phyloP scores from a whole-genome alignment of 2,329 filamentous ascomycete genomes.

The Alternaria gansuensis region DNA sequence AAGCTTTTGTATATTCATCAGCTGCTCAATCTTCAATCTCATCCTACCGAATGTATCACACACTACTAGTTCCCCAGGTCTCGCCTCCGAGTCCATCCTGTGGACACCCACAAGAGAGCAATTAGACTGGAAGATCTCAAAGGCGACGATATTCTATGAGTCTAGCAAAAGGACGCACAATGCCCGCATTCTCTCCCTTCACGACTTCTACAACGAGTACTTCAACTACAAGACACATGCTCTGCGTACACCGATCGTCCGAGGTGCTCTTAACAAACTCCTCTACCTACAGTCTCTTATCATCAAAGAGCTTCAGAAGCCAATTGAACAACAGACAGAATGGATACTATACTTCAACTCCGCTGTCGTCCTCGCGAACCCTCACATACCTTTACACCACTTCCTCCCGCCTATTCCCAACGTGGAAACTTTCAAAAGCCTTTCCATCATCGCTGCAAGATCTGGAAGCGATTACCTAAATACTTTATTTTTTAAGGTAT shows the following conservation, averaged over 20 bases:
- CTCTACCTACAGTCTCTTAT: conserved; percentile 39
- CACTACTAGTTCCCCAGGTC: neutral
- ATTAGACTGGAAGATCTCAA: neutral
- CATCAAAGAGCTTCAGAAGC: conserved; percentile 33
- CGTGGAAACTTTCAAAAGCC: conserved; percentile 24
- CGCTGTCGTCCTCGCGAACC: conserved; percentile 44
- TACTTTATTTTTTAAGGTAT: too few species aligned
- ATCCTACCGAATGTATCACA: neutral
- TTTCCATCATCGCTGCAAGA: conserved; percentile 40
- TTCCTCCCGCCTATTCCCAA: conserved; percentile 42
- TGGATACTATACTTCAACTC: conserved; percentile 38
- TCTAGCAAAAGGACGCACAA: neutral
- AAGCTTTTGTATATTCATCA: neutral
- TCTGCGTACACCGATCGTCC: conserved; percentile 44
- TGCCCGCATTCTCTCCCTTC: neutral
- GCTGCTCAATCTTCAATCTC: neutral
- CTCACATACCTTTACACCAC: conserved; percentile 38
- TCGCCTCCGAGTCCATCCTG: neutral
- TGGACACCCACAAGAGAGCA: neutral
- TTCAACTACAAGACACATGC: conserved; percentile 49
- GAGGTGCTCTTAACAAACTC: conserved; percentile 51
- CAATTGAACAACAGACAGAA: conserved; percentile 27
- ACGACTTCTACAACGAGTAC: neutral
- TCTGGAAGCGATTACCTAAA: conserved; percentile 32
- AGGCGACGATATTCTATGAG: neutral